Base-by-base conservation (phyloP, 352 stramenopile genomes). In the Pythium aquatile region DNA sequence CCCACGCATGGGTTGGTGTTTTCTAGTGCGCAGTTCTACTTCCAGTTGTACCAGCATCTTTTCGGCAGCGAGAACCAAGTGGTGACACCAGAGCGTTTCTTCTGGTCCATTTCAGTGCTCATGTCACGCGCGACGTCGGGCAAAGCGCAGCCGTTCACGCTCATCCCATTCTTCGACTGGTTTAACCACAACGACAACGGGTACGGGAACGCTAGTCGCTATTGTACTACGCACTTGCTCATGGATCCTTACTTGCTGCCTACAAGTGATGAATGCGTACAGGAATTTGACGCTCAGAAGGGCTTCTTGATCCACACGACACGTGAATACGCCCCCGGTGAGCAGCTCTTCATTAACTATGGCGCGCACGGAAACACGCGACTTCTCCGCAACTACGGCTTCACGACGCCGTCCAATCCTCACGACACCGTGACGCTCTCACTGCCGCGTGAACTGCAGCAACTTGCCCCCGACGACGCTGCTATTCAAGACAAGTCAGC, bases 101-200 rank as follows among this genome's bases (percentile, higher is more conserved):
- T 91, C 55, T 95, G 85, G 82, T 83, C 86, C 3, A 83, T 93
- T 29, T 90, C 84, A 24, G 75, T 93, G 46, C 73, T 93, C 55
- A 85, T 93, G 77, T 93, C 84, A 5, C 79, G 86, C 47, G 86
- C 86, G 44, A 93, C 85, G 55, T 93, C 84, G 13, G 83, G 83
- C 11, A 72, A 76, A 29, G 55, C 78, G 33, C 85, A 93, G 69
- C 86, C 86, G 28, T 95, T 95, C 73, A 78, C 84, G 24, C 75
- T 95, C 16, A 88, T 93, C 32, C 86, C 86, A 33, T 91, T 93
- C 68, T 93, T 95, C 58, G 86, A 95, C 74, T 95, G 78, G 79
- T 93, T 93, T 67, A 93, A 95, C 58, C 86, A 95, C 56, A 69
- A 72, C 29, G 72, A 85, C 49, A 73, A 74, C 20, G 74, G 81